Evolutionary conservation across 139 green algal genomes (phyloP).

Genomic region (Trebouxia sp.): DNA sequence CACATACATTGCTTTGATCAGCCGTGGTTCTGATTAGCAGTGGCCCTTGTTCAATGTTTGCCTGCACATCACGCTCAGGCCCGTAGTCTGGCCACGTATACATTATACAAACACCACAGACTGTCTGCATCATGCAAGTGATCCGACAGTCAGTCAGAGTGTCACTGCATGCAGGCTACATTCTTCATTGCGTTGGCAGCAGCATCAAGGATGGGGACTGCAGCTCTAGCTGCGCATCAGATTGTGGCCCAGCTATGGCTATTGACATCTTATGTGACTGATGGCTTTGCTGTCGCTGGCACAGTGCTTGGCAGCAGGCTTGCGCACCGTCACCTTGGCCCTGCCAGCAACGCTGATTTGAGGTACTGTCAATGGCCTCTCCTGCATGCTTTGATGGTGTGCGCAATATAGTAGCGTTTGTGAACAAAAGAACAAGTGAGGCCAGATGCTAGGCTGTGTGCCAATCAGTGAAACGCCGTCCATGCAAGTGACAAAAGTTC

Average conservation of each 20-base stretch:
- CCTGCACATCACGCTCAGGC: neutral
- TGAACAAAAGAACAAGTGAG: no score
- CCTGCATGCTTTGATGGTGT: no score
- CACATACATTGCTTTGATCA: neutral
- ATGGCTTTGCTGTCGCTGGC: constrained; percentile 71
- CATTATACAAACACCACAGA: neutral
- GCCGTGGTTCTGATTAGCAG: neutral
- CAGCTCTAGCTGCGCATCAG: constrained; percentile 55
- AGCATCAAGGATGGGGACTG: constrained; percentile 52
- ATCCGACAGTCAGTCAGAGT: neutral
- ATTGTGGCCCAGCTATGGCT: constrained; percentile 68
- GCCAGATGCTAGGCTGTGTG: neutral
- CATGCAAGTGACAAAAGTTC: no score
- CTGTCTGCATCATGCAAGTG: neutral
- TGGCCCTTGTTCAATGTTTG: neutral
- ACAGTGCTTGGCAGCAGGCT: constrained; percentile 66
- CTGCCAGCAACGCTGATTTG: neutral
- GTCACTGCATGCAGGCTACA: constrained; percentile 30
- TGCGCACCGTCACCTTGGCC: neutral
- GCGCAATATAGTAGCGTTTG: no score
- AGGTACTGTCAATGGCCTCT: no score
- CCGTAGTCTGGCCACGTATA: neutral
- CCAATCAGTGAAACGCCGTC: neutral
- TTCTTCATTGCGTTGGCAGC: constrained; percentile 62
- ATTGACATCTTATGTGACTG: constrained; percentile 60